These are phyloP conservation scores for Lactarius psammicola DNA, from an alignment of 768 basidiomycete species.

Conservation along the genomic window DNA sequence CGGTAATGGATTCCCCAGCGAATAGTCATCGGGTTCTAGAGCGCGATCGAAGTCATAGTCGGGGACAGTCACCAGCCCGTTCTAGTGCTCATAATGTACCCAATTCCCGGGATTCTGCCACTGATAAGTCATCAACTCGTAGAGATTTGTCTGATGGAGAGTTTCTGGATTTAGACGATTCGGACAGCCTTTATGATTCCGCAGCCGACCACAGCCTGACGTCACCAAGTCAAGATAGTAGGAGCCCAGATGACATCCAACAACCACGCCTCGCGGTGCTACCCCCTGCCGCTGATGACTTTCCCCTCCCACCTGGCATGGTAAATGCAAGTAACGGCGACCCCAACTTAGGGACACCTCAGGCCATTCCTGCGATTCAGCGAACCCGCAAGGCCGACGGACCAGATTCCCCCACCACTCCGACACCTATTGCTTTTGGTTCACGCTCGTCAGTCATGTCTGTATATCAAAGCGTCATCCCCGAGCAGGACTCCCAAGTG, in stretches of 20 bases:
- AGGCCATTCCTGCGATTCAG: constrained; percentile 2
- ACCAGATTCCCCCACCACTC: constrained; percentile 27
- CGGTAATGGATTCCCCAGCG: constrained; percentile 62
- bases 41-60: constrained; percentile 7
- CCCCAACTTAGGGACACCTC: constrained; percentile 10
- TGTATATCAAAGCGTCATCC: constrained; percentile 28
- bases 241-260: constrained; percentile 26
- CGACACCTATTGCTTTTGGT: constrained; percentile 24
- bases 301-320: constrained; percentile 27
- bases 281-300: constrained; percentile 28
- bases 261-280: constrained; percentile 14
- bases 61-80: constrained; percentile 14
- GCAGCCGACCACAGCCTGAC: constrained; percentile 39
- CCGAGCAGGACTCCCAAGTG: constrained; percentile 31
- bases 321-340: constrained; percentile 17
- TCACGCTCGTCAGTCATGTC: constrained; percentile 21
- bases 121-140: constrained; percentile 27
- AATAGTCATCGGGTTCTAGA: constrained; percentile 47
- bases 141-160: constrained; percentile 41
- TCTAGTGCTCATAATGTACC: constrained; percentile 14
- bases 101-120: constrained; percentile 20
- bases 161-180: constrained; percentile 67
- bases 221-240: constrained; percentile 21
- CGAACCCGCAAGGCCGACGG: constrained; percentile 26
- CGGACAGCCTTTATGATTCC: constrained; percentile 42